Conservation (phyloP, 495 filamentous ascomycete genomes). For the Hyaloscypha variabilis region DNA sequence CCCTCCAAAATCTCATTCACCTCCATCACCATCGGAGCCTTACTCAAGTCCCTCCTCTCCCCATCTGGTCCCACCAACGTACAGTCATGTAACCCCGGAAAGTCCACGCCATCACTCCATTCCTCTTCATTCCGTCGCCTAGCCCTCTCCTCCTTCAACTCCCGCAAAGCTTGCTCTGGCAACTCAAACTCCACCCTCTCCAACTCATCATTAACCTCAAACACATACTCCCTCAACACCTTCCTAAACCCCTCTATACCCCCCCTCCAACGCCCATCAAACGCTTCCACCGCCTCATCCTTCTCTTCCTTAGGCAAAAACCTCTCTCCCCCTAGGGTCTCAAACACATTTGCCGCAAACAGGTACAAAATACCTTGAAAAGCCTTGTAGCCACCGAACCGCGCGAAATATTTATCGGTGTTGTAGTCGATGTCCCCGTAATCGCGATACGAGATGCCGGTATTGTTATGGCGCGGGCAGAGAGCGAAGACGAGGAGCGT, state of each 20-base stretch:
- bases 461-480: background rate
- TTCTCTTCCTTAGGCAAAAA: background rate
- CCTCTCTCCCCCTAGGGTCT: background rate
- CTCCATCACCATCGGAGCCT: background rate
- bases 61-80: too few species aligned
- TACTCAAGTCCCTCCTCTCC: background rate
- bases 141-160: background rate
- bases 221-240: conserved; percentile 4
- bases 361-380: conserved; percentile 7
- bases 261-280: background rate
- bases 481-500: background rate
- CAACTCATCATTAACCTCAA: conserved; percentile 12
- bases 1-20: conserved; percentile 6
- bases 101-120: background rate
- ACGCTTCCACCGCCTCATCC: background rate
- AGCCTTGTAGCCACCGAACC: conserved; percentile 10
- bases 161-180: background rate
- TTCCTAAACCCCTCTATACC: background rate
- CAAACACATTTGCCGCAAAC: background rate
- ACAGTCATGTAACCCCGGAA: background rate
- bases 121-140: background rate
- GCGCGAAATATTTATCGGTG: conserved; percentile 3
- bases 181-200: background rate
- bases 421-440: conserved; percentile 16
- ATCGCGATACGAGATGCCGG: background rate